Conservation (phyloP, 345 rosid species). For the Rhodamnia argentea region DNA sequence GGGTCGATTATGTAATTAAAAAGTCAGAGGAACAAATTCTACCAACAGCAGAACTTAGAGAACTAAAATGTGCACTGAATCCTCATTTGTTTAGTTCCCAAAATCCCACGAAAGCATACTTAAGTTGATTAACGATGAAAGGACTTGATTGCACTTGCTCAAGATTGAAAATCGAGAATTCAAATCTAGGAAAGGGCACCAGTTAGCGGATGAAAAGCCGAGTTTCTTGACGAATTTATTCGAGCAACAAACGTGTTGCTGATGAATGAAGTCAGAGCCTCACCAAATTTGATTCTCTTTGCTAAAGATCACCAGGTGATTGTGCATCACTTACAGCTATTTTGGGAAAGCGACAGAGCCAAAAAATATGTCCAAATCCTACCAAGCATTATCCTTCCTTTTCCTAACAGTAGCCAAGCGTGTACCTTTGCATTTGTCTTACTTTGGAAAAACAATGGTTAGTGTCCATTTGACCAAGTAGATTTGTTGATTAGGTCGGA, state of each 20-base stretch:
- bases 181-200: background rate
- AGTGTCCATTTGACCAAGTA: background rate
- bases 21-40: background rate
- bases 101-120: background rate
- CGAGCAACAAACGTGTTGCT: background rate
- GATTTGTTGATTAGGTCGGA: background rate
- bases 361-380: background rate
- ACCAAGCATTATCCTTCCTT: background rate
- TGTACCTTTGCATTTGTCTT: background rate
- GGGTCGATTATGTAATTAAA: background rate
- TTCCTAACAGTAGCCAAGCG: background rate
- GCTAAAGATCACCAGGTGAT: background rate
- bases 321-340: background rate
- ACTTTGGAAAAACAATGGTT: background rate
- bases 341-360: background rate
- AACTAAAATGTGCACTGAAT: background rate
- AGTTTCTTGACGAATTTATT: background rate
- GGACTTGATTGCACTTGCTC: background rate
- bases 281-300: background rate
- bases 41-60: background rate
- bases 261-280: background rate
- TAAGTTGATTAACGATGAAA: background rate
- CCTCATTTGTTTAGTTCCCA: background rate
- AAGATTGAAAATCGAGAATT: background rate
- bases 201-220: accelerated